phyloP scores from a whole-genome alignment of 257 asterid genomes.

The Parsonsia alboflavescens region DNA sequence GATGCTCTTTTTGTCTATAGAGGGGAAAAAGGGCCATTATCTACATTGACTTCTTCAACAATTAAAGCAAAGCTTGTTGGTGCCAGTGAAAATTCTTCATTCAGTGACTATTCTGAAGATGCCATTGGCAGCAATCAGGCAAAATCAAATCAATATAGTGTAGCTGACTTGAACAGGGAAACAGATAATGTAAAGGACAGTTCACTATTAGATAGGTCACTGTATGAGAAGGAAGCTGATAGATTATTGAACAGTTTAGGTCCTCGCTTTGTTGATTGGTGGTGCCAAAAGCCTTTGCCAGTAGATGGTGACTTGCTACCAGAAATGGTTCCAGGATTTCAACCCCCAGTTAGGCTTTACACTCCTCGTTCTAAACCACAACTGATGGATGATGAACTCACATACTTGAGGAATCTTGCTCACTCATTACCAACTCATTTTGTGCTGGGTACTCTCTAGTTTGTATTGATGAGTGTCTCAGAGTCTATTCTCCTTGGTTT shows the following conservation, averaged over 20 bases:
- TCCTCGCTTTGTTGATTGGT: conserved; percentile 94
- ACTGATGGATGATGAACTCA: conserved; percentile 73
- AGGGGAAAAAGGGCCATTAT: conserved; percentile 41
- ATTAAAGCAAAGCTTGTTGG: conserved; percentile 18
- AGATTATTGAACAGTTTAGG: conserved; percentile 84
- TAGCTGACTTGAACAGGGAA: conserved; percentile 26
- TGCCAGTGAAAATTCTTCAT: conserved; percentile 25
- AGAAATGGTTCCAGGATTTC: conserved; percentile 64
- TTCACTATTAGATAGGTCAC: conserved; percentile 34
- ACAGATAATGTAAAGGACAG: conserved; percentile 32
- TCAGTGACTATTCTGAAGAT: conserved; percentile 14
- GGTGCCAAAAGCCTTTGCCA: conserved; percentile 89
- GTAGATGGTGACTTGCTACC: conserved; percentile 92
- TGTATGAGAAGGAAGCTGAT: conserved; percentile 77
- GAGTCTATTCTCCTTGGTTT: neutral
- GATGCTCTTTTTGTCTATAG: conserved; percentile 75
- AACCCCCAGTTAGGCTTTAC: conserved; percentile 64
- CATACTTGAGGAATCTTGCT: conserved; percentile 76
- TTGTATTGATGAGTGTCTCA: neutral
- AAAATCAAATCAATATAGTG: conserved; percentile 26
- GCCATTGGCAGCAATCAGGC: conserved; percentile 18
- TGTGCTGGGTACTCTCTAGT: conserved; percentile 62
- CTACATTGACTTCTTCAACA: conserved; percentile 16
- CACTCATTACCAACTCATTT: conserved; percentile 82
- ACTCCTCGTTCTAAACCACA: conserved; percentile 65